Percentiles rank a stretch among this genome's conserved stretches.
Evolutionary conservation across 2,329 filamentous ascomycete genomes (phyloP).

Genomic region (Sarocladiaceae sp.): DNA sequence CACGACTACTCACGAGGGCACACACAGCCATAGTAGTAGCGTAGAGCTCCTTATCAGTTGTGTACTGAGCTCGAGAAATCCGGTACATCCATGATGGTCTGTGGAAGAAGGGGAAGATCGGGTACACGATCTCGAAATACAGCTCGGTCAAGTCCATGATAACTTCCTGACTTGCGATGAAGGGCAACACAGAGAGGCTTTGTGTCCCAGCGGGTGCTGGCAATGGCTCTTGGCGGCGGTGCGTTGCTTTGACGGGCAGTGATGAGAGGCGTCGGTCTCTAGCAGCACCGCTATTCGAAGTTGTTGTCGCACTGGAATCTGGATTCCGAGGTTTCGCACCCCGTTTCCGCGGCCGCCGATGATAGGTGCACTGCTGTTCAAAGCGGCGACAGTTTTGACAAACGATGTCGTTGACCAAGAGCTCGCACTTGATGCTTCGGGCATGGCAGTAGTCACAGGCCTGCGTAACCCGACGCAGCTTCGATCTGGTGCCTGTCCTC

Average conservation of each 20-base stretch:
- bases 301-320: not conserved
- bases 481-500: not conserved
- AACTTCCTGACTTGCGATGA: constrained; percentile 12
- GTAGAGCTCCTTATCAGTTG: constrained; percentile 37
- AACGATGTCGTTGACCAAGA: constrained; percentile 28
- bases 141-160: constrained; percentile 41
- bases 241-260: not conserved
- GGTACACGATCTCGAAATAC: constrained; percentile 51
- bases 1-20: constrained; percentile 41
- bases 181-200: not conserved
- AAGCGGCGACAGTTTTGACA: constrained; percentile 48
- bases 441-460: constrained; percentile 40
- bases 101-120: constrained; percentile 49
- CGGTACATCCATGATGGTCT: constrained; percentile 35
- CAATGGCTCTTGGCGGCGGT: not conserved
- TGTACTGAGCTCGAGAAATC: constrained; percentile 38
- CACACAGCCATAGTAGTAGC: constrained; percentile 48
- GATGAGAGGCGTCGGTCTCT: not conserved
- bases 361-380: constrained; percentile 40
- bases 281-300: too few species aligned
- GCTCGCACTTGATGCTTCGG: constrained; percentile 14
- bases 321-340: constrained; percentile 7
- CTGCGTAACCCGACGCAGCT: constrained; percentile 10
- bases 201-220: not conserved
- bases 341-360: constrained; percentile 34